phyloP scores from a whole-genome alignment of 2,329 filamentous ascomycete species.

The Blastomyces silverae region DNA sequence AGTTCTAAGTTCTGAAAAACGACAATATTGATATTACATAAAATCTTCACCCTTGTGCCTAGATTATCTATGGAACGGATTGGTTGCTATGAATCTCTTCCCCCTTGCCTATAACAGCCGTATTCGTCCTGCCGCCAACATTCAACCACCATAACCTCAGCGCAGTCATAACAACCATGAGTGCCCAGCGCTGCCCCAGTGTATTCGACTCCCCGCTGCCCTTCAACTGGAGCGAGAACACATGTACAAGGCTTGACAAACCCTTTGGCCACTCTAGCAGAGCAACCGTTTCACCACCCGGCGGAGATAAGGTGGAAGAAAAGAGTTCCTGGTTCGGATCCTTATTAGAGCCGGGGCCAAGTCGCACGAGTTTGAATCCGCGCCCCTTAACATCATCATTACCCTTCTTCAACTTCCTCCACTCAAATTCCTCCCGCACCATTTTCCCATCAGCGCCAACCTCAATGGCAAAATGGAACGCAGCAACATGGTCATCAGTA shows the following conservation, averaged over 20 bases:
- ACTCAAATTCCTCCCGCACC: neutral
- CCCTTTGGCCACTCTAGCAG: neutral
- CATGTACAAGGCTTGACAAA: neutral
- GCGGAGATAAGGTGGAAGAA: neutral
- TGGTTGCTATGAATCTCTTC: neutral
- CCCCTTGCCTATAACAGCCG: neutral
- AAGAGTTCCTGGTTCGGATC: neutral
- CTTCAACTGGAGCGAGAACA: neutral
- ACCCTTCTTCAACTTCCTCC: neutral
- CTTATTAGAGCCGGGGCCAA: neutral
- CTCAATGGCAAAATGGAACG: conserved; percentile 1
- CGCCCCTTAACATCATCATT: neutral
- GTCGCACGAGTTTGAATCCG: conserved; percentile 1
- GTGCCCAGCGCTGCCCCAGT: neutral
- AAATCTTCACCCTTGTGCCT: neutral
- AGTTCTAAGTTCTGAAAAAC: neutral
- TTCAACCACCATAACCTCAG: conserved; percentile 4
- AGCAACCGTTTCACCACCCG: neutral
- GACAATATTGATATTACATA: neutral
- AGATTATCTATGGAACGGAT: neutral
- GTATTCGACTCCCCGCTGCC: neutral
- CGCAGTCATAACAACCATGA: conserved; percentile 1
- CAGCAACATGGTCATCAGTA: neutral
- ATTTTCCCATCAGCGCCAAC: neutral
- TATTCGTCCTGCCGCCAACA: neutral